Conservation (phyloP, 306 rosid genomes). For the Prunus mume region DNA sequence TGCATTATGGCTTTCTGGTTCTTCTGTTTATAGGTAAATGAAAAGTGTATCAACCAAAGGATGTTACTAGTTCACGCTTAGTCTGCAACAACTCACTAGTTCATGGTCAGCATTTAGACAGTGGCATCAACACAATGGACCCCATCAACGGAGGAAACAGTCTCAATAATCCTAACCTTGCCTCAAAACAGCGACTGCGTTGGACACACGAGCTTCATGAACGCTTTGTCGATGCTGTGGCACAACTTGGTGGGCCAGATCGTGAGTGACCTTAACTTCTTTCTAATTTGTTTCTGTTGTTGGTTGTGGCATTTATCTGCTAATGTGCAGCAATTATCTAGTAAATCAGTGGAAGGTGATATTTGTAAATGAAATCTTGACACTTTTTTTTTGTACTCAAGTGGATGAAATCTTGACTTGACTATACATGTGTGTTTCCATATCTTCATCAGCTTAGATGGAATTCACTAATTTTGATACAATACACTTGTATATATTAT, state of each 20-base stretch:
- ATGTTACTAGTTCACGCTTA: slow-evolving; percentile 50
- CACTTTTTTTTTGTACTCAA: background rate
- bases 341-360: background rate
- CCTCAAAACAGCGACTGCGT: slow-evolving; percentile 85
- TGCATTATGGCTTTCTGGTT: slow-evolving; percentile 6
- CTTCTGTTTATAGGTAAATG: slow-evolving; percentile 50
- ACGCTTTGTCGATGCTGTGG: slow-evolving; percentile 94
- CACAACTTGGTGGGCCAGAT: slow-evolving; percentile 98
- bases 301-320: slow-evolving; percentile 9
- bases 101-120: slow-evolving; percentile 54
- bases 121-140: slow-evolving; percentile 66
- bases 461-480: background rate
- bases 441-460: background rate
- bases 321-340: background rate
- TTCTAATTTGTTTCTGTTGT: slow-evolving; percentile 13
- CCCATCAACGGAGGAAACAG: slow-evolving; percentile 59
- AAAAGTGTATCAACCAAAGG: slow-evolving; percentile 62
- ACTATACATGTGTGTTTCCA: background rate
- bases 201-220: slow-evolving; percentile 98
- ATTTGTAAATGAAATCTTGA: background rate
- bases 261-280: slow-evolving; percentile 60
- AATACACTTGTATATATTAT: background rate
- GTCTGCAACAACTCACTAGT: slow-evolving; percentile 47
- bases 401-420: background rate
- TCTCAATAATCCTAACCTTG: slow-evolving; percentile 57